Percentiles rank a stretch among this genome's conserved stretches.
These are phyloP conservation scores for Exophiala dermatitidis DNA, from an alignment of 2,329 filamentous ascomycete genomes.

Conservation along the genomic window DNA sequence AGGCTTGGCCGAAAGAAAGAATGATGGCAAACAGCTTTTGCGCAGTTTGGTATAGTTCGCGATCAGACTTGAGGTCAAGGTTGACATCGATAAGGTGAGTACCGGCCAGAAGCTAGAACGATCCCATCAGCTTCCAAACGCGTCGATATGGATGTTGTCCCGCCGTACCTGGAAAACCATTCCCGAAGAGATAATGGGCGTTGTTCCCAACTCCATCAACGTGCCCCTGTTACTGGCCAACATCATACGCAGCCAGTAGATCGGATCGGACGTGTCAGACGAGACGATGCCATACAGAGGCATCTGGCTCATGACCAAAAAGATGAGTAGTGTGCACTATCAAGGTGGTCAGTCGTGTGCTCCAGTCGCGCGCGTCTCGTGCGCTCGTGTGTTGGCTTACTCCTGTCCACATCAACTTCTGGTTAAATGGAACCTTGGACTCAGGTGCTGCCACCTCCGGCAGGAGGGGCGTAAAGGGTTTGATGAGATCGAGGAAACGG, in stretches of 20 bases:
- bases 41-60: conserved; percentile 98
- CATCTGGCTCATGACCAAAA: conserved; percentile 99
- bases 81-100: conserved; percentile 99
- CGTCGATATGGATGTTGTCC: not conserved
- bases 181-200: conserved; percentile 97
- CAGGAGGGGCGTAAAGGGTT: conserved; percentile 98
- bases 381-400: conserved; percentile 35
- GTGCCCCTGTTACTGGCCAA: conserved; percentile 97
- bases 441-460: conserved; percentile 98
- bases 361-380: conserved; percentile 1
- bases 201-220: conserved; percentile 92
- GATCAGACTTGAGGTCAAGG: conserved; percentile 98
- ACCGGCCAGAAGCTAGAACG: conserved; percentile 71
- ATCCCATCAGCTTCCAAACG: not conserved
- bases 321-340: conserved; percentile 84
- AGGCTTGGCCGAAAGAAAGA: conserved; percentile 92
- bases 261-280: conserved; percentile 92
- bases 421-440: conserved; percentile 98
- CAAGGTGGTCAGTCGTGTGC: conserved; percentile 15
- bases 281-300: conserved; percentile 98
- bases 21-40: conserved; percentile 99
- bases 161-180: conserved; percentile 88
- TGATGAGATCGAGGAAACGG: conserved; percentile 98
- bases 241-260: conserved; percentile 99
- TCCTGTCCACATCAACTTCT: conserved; percentile 92